Base-by-base conservation (phyloP, 345 rosid species). In the Erodium maritimum region DNA sequence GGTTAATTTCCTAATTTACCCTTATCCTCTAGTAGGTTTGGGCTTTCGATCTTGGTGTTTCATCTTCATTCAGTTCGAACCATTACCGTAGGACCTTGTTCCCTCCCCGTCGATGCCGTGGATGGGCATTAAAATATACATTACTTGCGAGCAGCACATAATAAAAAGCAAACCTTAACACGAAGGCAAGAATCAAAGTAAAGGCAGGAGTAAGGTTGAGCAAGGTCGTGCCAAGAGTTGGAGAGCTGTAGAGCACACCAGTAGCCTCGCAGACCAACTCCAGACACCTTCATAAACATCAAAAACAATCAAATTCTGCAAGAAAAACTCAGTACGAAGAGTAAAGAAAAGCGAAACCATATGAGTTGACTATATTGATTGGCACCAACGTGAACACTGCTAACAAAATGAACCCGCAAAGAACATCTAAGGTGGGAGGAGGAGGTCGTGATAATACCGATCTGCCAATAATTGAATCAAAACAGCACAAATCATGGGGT, bases 221-320 rank as follows among this genome's bases (percentile, higher is more conserved):
- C 80, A 80, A 63, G 33, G 85, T 82, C n/a, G 85, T 54, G n/a
- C 57, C 77, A 23, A 80, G 77, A 11, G 81, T 70, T 16, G 85
- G 78, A 37, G 82, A 77, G 75, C 82, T 75, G 59, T 73, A 73
- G 52, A 70, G 60, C 24, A 80, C 71, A 54, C 84, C 84, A 6
- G 73, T 72, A 63, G 73, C 67, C 46, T 74, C 77, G 33, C 67
- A 56, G 25, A 69, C 20, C 60, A 69, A 75, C 8, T 75, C 70
- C 3, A 54, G 53, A 60, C 21, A 67, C 22, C 82, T 78, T 77
- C 11, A 1, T 55, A 17, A 67, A 52, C 10, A n/a, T 52, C 53
- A 14, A 57, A 45, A 19, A 1, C 10, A 37, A 37, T 37, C 11
- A 5, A 37, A 37, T 7, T 25, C 33, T 25, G 46, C 46, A 37